phyloP scores from a whole-genome alignment of 768 basidiomycete species.

The Clitopilus passeckerianus region DNA sequence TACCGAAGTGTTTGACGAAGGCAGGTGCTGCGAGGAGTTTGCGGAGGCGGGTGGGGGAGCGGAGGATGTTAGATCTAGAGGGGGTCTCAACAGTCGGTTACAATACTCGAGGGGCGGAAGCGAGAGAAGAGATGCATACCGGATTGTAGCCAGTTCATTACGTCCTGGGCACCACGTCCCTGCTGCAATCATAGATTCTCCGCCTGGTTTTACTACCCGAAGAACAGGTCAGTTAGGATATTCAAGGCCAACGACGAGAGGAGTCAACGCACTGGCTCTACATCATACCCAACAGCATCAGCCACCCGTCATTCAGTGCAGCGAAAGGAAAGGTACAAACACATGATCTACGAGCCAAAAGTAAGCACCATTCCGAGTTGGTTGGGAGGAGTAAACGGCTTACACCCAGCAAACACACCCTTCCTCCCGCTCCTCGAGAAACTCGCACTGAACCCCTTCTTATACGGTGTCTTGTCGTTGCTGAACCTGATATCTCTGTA shows the following conservation, averaged over 20 bases:
- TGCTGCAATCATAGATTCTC: slow-evolving; percentile 69
- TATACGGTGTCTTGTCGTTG: slow-evolving; percentile 96
- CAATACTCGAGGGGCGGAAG: background rate
- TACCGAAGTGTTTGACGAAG: slow-evolving; percentile 78
- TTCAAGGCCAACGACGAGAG: background rate
- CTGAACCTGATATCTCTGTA: slow-evolving; percentile 92
- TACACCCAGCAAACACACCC: slow-evolving; percentile 84
- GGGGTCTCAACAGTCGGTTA: background rate
- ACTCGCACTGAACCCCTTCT: slow-evolving; percentile 72
- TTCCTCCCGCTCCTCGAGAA: slow-evolving; percentile 90
- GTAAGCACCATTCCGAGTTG: background rate
- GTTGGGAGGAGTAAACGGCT: slow-evolving; percentile 22
- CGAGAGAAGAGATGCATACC: slow-evolving; percentile 34
- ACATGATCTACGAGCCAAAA: slow-evolving; percentile 48
- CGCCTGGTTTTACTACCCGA: slow-evolving; percentile 54
- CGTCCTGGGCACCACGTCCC: slow-evolving; percentile 79
- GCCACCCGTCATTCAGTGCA: background rate
- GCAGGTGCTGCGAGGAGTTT: slow-evolving; percentile 57
- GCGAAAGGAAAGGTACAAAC: slow-evolving; percentile 23
- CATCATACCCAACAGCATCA: background rate
- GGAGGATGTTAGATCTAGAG: slow-evolving; percentile 58
- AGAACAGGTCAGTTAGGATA: background rate
- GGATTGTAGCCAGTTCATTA: slow-evolving; percentile 72
- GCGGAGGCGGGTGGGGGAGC: slow-evolving; percentile 57
- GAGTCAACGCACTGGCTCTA: background rate